Conservation (phyloP, 352 stramenopile species). For the Phytophthora vignae region DNA sequence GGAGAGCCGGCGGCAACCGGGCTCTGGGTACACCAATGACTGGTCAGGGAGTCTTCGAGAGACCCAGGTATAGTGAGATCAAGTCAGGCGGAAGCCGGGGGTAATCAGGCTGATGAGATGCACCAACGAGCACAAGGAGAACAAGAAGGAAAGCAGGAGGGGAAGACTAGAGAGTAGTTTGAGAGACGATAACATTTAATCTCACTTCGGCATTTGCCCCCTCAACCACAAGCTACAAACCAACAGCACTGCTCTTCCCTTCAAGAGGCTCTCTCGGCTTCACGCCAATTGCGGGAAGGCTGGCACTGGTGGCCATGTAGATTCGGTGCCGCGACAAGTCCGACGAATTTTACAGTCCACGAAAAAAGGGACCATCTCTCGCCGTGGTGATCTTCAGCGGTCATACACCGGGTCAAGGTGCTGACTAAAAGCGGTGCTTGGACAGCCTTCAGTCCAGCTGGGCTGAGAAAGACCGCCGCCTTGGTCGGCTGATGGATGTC, state of each 20-base stretch:
- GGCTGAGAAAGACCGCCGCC: constrained; percentile 31
- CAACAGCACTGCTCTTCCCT: neutral
- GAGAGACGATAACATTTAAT: too few relatives aligned
- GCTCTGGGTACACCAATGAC: too few relatives aligned
- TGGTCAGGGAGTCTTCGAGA: too few relatives aligned
- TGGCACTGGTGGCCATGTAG: constrained; percentile 6
- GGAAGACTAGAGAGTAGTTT: too few relatives aligned
- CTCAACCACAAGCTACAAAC: too few relatives aligned
- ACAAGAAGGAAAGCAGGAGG: too few relatives aligned
- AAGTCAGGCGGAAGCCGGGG: too few relatives aligned
- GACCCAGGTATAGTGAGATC: too few relatives aligned
- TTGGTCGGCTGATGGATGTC: constrained; percentile 24
- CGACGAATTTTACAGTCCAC: constrained; percentile 30
- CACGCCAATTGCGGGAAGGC: constrained; percentile 9
- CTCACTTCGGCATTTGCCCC: too few relatives aligned
- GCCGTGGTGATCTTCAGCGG: constrained; percentile 17
- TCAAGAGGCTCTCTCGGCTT: constrained; percentile 1
- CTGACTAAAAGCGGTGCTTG: constrained; percentile 23
- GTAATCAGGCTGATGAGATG: too few relatives aligned
- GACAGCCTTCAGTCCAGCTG: constrained; percentile 28
- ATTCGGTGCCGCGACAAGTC: constrained; percentile 33
- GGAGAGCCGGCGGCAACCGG: too few relatives aligned
- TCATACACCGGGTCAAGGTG: constrained; percentile 5
- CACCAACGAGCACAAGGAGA: too few relatives aligned
- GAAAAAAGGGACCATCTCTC: constrained; percentile 23